Evolutionary conservation across 2,329 filamentous ascomycete genomes (phyloP), one percentile per base, ranked within the genome.

Genomic region (Pseudopyrenochaeta lycopersici): DNA sequence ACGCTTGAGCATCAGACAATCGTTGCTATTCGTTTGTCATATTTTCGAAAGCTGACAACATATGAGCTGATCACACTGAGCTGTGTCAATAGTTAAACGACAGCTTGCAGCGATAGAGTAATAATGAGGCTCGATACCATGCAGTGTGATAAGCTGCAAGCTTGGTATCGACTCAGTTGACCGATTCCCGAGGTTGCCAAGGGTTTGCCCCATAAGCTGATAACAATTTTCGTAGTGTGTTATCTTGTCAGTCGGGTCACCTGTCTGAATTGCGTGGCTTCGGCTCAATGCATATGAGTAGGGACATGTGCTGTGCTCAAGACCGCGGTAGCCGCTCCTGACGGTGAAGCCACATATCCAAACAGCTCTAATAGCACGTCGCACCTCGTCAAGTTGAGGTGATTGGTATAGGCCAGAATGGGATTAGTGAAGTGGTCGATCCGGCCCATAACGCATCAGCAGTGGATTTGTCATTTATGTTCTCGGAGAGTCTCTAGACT

Each of bases 11-110:
- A 45, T 52, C 29, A 32, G 27, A 6, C 42, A 36, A 23, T 38
- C 27, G 21, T 7, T 55, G 46, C 51, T 12, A 59, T 63, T 46
- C 42, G 54, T 52, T 54, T 44, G 27, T 58, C 57, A 51, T 39
- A 50, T 48, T 46, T 46, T 36, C 35, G 3, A 18, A 43, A 21
- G 41, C 56, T 58, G 51, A 54, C 43, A 36, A 30, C 40, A 10
- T 40, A 36, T 27, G 35, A 49, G 49, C 48, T 61, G 46, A 55
- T 39, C 29, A 40, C 49, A 35, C 49, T 39, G 35, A 49, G 33
- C 20, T 18, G 43, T 49, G 18, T 45, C 42, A 20, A 27, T 27
- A 27, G 18, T 12, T 39, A n/a, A 12, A 39, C 14, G 21, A 10
- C 20, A 39, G 36, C 18, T 39, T 39, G 27, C 33, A 36, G 14